Conservation (phyloP, 1,284 basidiomycete species). For the Sporisorium scitamineum region DNA sequence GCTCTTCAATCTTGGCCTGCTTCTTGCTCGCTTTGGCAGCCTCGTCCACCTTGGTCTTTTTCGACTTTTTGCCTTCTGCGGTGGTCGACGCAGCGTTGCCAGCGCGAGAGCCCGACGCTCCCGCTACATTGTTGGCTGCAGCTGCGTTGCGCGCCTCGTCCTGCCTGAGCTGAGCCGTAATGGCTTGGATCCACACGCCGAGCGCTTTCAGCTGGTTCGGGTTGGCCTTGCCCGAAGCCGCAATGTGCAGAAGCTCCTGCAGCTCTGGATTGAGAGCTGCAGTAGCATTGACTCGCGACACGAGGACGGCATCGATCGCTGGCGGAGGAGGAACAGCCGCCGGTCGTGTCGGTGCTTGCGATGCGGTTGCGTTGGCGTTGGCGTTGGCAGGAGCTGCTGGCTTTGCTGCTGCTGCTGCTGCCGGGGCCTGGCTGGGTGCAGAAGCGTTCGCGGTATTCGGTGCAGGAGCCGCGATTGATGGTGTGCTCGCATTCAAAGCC, state of each 20-base stretch:
- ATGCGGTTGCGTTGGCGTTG: not conserved
- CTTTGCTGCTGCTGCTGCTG: constrained; percentile 16
- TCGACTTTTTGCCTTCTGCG: constrained; percentile 44
- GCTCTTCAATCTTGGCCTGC: constrained; percentile 53
- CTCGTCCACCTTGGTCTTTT: constrained; percentile 50
- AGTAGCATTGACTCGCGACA: constrained; percentile 55
- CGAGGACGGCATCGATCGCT: constrained; percentile 54
- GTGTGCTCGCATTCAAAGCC: not conserved
- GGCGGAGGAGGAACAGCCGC: constrained; percentile 43
- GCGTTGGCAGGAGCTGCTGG: constrained; percentile 11
- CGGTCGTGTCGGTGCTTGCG: constrained; percentile 26
- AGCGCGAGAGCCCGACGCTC: constrained; percentile 25
- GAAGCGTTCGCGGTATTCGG: not conserved
- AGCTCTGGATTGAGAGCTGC: constrained; percentile 57
- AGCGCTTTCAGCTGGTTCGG: constrained; percentile 57
- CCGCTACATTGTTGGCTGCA: constrained; percentile 32
- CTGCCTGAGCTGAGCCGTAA: constrained; percentile 52
- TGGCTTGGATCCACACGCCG: constrained; percentile 57
- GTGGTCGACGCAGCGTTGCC: constrained; percentile 20
- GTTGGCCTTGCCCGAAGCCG: constrained; percentile 54
- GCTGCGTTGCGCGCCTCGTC: constrained; percentile 51
- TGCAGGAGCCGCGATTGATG: constrained; percentile 5
- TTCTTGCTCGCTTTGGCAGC: constrained; percentile 49
- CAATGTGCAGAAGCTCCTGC: constrained; percentile 57
- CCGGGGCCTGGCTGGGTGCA: constrained; percentile 7